phyloP scores from a whole-genome alignment of 768 basidiomycete genomes.

The Leucocoprinus birnbaumii region DNA sequence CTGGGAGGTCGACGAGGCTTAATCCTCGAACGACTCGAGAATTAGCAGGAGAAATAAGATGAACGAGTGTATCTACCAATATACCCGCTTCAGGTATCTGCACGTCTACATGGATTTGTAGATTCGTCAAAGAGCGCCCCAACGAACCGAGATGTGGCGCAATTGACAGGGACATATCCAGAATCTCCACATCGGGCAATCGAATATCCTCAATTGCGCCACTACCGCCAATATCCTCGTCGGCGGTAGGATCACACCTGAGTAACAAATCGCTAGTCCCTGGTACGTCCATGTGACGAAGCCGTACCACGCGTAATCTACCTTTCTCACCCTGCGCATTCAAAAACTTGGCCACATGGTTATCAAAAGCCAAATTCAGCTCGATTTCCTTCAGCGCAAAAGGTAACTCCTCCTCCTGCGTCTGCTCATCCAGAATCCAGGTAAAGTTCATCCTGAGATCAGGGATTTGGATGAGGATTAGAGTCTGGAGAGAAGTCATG shows the following conservation, averaged over 20 bases:
- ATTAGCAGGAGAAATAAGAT: background rate
- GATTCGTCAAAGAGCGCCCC: background rate
- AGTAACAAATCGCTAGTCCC: conserved; percentile 2
- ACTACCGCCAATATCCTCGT: background rate
- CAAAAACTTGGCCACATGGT: conserved; percentile 43
- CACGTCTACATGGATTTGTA: conserved; percentile 7
- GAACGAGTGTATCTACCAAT: no score
- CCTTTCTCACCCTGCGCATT: conserved; percentile 30
- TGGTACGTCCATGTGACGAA: conserved; percentile 19
- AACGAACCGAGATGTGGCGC: background rate
- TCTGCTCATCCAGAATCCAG: conserved; percentile 36
- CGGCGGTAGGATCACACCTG: no score
- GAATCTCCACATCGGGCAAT: conserved; percentile 19
- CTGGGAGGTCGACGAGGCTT: conserved; percentile 5
- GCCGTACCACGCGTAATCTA: conserved; percentile 36
- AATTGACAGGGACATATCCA: background rate
- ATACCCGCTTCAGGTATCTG: background rate
- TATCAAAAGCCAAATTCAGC: conserved; percentile 49
- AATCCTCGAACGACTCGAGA: background rate
- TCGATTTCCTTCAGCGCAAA: conserved; percentile 50
- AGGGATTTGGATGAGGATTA: conserved; percentile 38
- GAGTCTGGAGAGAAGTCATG: conserved; percentile 41
- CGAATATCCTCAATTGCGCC: background rate
- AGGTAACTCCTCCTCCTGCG: conserved; percentile 16
- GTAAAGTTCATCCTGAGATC: conserved; percentile 25